A percentile compares a stretch with the other conserved stretches of the same genome.
Evolutionary conservation across 2,329 filamentous ascomycete species (phyloP).

Genomic region (Aspergillus sp.): DNA sequence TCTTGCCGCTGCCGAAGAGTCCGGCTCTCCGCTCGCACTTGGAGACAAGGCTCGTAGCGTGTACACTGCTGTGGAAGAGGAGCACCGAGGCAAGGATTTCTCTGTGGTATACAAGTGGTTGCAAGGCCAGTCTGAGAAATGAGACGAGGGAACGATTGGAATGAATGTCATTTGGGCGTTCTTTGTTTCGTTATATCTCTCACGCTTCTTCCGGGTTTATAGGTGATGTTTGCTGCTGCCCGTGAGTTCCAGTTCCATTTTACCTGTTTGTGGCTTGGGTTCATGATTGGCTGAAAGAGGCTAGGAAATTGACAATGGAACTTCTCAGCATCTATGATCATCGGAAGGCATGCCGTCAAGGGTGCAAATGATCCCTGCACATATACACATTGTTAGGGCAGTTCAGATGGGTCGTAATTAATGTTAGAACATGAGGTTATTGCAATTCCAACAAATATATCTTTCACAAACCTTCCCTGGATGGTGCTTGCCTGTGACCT

Average conservation of each 20-base stretch:
- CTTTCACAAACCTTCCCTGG: background rate
- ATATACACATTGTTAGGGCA: background rate
- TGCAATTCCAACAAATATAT: background rate
- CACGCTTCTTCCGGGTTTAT: background rate
- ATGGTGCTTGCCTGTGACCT: background rate
- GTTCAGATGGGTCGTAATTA: background rate
- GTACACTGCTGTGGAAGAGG: conserved; percentile 65
- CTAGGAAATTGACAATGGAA: background rate
- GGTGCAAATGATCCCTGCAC: background rate
- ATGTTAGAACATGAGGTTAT: background rate
- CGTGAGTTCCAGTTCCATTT: background rate
- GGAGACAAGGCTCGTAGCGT: conserved; percentile 63
- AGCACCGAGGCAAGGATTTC: conserved; percentile 72
- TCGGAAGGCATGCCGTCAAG: background rate
- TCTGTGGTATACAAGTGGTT: conserved; percentile 77
- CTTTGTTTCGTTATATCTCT: background rate
- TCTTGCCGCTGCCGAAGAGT: conserved; percentile 68
- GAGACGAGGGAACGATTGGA: background rate
- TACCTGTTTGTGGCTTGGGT: background rate
- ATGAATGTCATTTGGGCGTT: background rate
- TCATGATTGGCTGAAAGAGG: background rate
- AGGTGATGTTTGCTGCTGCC: background rate
- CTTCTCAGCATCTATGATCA: background rate
- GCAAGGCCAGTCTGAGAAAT: conserved; percentile 31
- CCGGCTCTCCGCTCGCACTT: conserved; percentile 64